These are phyloP conservation scores for Penicillium goetzii DNA, from an alignment of 495 filamentous ascomycete species.

Conservation along the genomic window DNA sequence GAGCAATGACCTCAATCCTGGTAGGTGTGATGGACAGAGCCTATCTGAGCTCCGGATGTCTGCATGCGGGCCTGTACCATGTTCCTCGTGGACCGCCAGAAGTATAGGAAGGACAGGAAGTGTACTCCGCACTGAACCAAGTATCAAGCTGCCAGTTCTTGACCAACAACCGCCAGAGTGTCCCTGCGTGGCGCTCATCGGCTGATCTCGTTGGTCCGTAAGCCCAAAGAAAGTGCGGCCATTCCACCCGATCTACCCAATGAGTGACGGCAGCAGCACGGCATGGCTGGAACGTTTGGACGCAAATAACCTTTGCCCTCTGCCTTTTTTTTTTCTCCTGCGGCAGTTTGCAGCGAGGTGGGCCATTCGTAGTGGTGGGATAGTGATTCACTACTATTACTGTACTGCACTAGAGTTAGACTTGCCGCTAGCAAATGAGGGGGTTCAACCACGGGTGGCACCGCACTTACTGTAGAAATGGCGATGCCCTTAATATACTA, in stretches of 20 bases:
- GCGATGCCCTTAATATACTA: not conserved
- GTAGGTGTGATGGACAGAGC: not conserved
- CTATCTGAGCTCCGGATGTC: not conserved
- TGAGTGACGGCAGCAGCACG: slow-evolving; percentile 21
- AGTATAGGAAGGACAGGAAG: not conserved
- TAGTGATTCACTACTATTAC: not conserved
- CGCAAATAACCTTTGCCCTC: not conserved
- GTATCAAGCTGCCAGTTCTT: not conserved
- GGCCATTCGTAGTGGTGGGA: not conserved
- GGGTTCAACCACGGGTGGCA: slow-evolving; percentile 3
- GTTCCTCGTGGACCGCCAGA: not conserved
- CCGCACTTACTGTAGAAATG: not conserved
- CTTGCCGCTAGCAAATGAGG: not conserved
- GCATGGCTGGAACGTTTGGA: slow-evolving; percentile 21
- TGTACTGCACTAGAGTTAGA: not conserved
- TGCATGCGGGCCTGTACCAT: not conserved
- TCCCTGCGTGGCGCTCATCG: slow-evolving; percentile 1
- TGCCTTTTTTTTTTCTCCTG: not conserved
- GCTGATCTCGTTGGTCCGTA: slow-evolving; percentile 15
- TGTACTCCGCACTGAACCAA: not conserved
- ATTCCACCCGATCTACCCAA: slow-evolving; percentile 20
- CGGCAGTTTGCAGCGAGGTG: not conserved
- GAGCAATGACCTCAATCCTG: not conserved
- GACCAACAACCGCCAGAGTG: not conserved
- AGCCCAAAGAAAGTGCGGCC: not conserved